phyloP scores from a whole-genome alignment of 768 basidiomycete genomes.

The Tylopilus subfusipes region DNA sequence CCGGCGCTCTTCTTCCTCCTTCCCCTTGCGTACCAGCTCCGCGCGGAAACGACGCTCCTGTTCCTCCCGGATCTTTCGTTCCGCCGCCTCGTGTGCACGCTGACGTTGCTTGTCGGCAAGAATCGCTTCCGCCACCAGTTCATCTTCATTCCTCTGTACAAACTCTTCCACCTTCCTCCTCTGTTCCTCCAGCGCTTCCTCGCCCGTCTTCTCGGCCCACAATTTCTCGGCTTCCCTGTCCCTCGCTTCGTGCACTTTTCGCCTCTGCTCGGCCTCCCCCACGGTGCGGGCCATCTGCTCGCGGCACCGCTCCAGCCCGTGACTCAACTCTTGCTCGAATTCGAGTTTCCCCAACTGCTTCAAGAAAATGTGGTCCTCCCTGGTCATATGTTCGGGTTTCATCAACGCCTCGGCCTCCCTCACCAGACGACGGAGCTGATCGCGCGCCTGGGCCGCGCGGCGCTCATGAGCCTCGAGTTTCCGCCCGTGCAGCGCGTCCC shows the following conservation, averaged over 20 bases:
- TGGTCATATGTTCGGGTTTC: slow-evolving; percentile 10
- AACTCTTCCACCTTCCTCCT: slow-evolving; percentile 22
- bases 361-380: slow-evolving; percentile 26
- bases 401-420: slow-evolving; percentile 19
- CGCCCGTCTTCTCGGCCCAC: slow-evolving; percentile 13
- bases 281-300: slow-evolving; percentile 23
- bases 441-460: not conserved
- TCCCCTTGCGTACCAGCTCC: slow-evolving; percentile 6
- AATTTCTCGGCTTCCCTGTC: slow-evolving; percentile 21
- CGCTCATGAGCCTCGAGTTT: not conserved
- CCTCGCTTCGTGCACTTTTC: slow-evolving; percentile 13
- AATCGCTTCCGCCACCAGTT: slow-evolving; percentile 13
- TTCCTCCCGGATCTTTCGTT: slow-evolving; percentile 22
- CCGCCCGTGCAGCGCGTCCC: not conserved
- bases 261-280: slow-evolving; percentile 8
- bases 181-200: slow-evolving; percentile 12
- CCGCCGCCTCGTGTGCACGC: slow-evolving; percentile 19
- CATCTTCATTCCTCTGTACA: slow-evolving; percentile 7
- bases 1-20: slow-evolving; percentile 14
- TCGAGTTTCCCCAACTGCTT: slow-evolving; percentile 19
- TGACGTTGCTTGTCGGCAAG: slow-evolving; percentile 14
- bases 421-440: slow-evolving; percentile 1
- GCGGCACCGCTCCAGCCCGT: slow-evolving; percentile 22
- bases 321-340: slow-evolving; percentile 6
- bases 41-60: slow-evolving; percentile 16